These are phyloP conservation scores for Solanum sejunctum DNA, from an alignment of 257 asterid species.

Conservation along the genomic window DNA sequence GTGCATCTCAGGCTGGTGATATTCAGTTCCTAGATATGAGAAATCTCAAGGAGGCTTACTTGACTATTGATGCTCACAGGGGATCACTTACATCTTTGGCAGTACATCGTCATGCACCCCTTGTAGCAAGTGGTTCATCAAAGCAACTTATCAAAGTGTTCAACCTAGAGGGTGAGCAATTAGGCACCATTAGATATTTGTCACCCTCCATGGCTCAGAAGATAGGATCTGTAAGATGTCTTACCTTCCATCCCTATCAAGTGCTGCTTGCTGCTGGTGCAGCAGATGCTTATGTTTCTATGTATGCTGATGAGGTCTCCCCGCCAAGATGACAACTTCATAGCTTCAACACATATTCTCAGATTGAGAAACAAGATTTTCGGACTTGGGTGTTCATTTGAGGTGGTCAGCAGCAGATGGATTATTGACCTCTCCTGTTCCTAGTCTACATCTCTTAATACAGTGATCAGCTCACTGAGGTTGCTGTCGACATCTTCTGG, in stretches of 20 bases:
- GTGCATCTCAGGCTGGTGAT: slow-evolving; percentile 95
- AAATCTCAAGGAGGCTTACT: slow-evolving; percentile 42
- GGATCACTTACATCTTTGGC: slow-evolving; percentile 95
- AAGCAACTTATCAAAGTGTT: slow-evolving; percentile 82
- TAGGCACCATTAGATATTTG: slow-evolving; percentile 73
- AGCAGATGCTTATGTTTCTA: slow-evolving; percentile 86
- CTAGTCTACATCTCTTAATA: not conserved
- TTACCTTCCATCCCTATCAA: slow-evolving; percentile 89
- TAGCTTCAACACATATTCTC: not conserved
- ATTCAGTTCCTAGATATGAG: slow-evolving; percentile 78
- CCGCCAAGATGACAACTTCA: slow-evolving; percentile 33
- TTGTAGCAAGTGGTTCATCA: slow-evolving; percentile 87
- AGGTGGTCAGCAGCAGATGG: not conserved
- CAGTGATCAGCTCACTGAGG: not conserved
- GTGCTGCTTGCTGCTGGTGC: slow-evolving; percentile 96
- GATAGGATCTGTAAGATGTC: slow-evolving; percentile 89
- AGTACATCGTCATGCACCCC: slow-evolving; percentile 79
- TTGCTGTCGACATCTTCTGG: not conserved
- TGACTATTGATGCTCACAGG: slow-evolving; percentile 79
- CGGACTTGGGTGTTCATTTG: not conserved
- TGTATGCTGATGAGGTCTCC: slow-evolving; percentile 59
- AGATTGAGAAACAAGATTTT: not conserved
- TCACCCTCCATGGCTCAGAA: slow-evolving; percentile 97
- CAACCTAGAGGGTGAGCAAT: slow-evolving; percentile 72
- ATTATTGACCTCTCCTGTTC: not conserved